Evolutionary conservation across 139 green algal species (phyloP).

Genomic region (Penium margaritaceum): DNA sequence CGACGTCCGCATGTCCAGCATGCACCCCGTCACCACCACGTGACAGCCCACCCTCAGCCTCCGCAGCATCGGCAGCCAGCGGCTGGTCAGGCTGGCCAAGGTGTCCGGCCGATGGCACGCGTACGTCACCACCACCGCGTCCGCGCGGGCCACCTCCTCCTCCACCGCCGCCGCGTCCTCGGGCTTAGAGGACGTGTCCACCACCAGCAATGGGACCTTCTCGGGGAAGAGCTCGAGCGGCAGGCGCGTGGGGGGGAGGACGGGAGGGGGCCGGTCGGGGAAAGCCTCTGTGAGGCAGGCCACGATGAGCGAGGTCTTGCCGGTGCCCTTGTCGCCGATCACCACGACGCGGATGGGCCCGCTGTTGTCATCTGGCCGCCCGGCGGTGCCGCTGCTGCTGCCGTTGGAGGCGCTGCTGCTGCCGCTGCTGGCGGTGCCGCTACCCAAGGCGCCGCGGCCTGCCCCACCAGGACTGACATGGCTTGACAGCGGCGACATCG

Average conservation of each 20-base stretch:
- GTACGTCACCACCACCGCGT: constrained; percentile 66
- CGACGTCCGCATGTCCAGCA: constrained; percentile 54
- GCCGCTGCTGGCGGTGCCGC: too few species aligned
- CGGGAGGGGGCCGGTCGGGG: constrained; percentile 49
- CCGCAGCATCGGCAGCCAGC: constrained; percentile 69
- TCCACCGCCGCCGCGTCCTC: constrained; percentile 60
- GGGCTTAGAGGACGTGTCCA: constrained; percentile 63
- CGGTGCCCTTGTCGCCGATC: constrained; percentile 64
- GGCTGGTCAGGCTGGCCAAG: constrained; percentile 53
- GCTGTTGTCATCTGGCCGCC: too few species aligned
- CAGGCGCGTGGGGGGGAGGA: constrained; percentile 68
- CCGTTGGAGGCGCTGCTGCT: too few species aligned
- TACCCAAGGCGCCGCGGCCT: too few species aligned
- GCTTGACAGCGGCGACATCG: too few species aligned
- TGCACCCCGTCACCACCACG: constrained; percentile 70
- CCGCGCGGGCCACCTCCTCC: constrained; percentile 49
- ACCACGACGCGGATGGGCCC: constrained; percentile 53
- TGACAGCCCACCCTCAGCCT: constrained; percentile 34
- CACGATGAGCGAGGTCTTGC: constrained; percentile 76
- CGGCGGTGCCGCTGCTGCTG: too few species aligned
- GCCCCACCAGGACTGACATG: too few species aligned
- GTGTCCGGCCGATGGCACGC: constrained; percentile 39
- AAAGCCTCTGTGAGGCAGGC: constrained; percentile 70
- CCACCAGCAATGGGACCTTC: constrained; percentile 62
- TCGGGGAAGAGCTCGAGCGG: constrained; percentile 64